These are phyloP conservation scores for Hevea brasiliensis DNA, from an alignment of 345 rosid genomes.

Conservation along the genomic window DNA sequence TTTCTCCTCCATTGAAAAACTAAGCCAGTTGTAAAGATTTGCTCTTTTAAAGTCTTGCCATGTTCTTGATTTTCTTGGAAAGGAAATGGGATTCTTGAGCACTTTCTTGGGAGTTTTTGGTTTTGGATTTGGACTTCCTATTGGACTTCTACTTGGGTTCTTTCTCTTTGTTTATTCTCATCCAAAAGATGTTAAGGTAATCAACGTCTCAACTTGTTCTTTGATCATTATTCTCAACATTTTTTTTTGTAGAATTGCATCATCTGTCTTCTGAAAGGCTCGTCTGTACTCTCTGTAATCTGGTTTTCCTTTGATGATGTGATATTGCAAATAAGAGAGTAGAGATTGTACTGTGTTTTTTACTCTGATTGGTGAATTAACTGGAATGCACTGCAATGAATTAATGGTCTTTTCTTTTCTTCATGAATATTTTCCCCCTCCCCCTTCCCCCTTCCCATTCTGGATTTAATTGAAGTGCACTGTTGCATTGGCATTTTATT, in stretches of 20 bases:
- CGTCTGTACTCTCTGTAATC: neutral
- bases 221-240: neutral
- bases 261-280: no score
- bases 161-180: conserved; percentile 59
- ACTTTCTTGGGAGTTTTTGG: conserved; percentile 62
- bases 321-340: neutral
- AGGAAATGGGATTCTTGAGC: conserved; percentile 38
- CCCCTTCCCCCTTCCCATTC: neutral
- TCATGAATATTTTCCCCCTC: neutral
- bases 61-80: conserved; percentile 8
- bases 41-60: neutral
- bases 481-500: conserved; percentile 3
- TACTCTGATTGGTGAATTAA: neutral
- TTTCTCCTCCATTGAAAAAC: no score
- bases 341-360: neutral
- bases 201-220: neutral
- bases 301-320: neutral
- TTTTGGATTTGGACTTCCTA: conserved; percentile 65
- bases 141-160: conserved; percentile 74
- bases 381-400: neutral
- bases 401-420: neutral
- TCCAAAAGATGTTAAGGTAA: conserved; percentile 58
- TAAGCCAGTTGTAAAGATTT: neutral
- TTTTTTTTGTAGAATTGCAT: neutral
- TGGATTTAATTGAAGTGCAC: neutral